A percentile compares a stretch with the other conserved stretches of the same genome.
These are phyloP conservation scores for Heracleum sosnowskyi DNA, from an alignment of 129 eudicot species.

Conservation along the genomic window DNA sequence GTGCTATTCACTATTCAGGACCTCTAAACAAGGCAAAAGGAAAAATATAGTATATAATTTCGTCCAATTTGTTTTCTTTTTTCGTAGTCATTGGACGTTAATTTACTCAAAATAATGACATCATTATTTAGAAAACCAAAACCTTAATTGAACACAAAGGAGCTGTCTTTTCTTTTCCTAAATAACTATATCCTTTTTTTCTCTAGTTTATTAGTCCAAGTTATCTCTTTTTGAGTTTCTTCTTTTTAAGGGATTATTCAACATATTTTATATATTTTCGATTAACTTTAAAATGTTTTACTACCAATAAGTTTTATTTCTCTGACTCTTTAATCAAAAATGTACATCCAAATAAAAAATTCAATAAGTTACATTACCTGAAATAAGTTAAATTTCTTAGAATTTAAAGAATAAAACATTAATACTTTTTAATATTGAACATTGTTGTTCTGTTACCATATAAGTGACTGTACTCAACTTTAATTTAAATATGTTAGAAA, in stretches of 20 bases:
- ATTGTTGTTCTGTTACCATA: too few relatives aligned
- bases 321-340: too few relatives aligned
- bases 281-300: background rate
- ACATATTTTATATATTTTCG: background rate
- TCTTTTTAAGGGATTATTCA: background rate
- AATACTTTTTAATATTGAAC: too few relatives aligned
- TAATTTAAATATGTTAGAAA: background rate
- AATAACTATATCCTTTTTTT: too few relatives aligned
- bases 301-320: too few relatives aligned
- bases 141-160: background rate
- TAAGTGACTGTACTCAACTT: background rate
- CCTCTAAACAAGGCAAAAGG: background rate
- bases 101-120: background rate
- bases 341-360: too few relatives aligned
- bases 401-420: too few relatives aligned
- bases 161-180: too few relatives aligned
- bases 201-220: background rate
- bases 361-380: too few relatives aligned
- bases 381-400: too few relatives aligned
- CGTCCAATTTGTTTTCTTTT: too few relatives aligned
- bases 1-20: background rate
- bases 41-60: background rate
- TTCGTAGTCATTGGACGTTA: background rate
- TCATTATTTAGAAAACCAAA: background rate
- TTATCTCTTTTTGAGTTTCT: background rate